phyloP scores from a whole-genome alignment of 2,329 filamentous ascomycete genomes.

The Xylaria sp. region DNA sequence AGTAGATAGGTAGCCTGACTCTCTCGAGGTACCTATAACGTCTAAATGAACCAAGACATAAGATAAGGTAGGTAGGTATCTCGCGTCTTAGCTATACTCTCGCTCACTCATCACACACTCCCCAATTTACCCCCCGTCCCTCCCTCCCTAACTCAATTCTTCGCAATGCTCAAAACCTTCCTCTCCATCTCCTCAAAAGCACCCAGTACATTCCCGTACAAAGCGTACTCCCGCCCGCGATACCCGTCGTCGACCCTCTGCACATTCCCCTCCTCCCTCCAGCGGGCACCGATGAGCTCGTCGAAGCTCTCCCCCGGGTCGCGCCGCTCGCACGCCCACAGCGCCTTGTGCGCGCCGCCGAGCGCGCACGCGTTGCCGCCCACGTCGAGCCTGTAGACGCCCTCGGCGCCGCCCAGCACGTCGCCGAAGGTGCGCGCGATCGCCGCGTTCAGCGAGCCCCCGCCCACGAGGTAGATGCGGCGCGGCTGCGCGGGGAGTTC shows the following conservation, averaged over 20 bases:
- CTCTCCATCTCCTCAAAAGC: constrained; percentile 57
- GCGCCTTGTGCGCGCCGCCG: constrained; percentile 93
- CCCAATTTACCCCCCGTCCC: too few species aligned
- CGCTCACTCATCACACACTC: too few species aligned
- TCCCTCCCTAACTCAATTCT: constrained; percentile 44
- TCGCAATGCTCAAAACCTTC: constrained; percentile 46
- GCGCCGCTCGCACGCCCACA: constrained; percentile 84
- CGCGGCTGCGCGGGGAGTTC: constrained; percentile 63
- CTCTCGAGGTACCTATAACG: too few species aligned
- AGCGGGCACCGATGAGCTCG: constrained; percentile 82
- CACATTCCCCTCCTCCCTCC: constrained; percentile 86
- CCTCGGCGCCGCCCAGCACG: constrained; percentile 87
- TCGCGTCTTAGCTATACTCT: too few species aligned
- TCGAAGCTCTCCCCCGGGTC: constrained; percentile 74
- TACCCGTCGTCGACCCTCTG: constrained; percentile 87
- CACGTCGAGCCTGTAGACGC: constrained; percentile 92
- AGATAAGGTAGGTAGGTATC: too few species aligned
- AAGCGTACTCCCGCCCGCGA: constrained; percentile 75
- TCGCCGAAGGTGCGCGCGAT: constrained; percentile 87
- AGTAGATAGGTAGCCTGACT: too few species aligned
- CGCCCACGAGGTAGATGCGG: constrained; percentile 75
- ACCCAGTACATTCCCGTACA: constrained; percentile 79
- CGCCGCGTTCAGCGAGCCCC: constrained; percentile 87
- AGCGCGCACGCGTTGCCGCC: constrained; percentile 95
- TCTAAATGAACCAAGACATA: too few species aligned